Conservation (phyloP, 805 yeast genomes). For the Candida andamanensis region DNA sequence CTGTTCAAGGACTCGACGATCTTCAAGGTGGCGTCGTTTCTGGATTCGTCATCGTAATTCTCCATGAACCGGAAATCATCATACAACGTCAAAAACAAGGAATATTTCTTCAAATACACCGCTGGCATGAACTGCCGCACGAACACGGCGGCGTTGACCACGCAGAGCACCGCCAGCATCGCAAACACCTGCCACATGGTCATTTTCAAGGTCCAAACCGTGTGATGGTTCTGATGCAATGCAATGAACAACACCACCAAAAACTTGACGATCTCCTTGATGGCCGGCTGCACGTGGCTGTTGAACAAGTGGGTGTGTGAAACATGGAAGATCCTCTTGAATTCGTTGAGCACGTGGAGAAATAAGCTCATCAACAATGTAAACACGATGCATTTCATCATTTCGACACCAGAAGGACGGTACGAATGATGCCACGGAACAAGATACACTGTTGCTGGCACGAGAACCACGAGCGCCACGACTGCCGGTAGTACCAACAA, state of each 20-base stretch:
- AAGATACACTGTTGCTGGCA: conserved; percentile 1
- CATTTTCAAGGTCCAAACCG: conserved; percentile 3
- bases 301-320: conserved; percentile 4
- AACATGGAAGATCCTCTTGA: conserved; percentile 8
- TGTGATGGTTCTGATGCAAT: conserved; percentile 2
- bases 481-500: background rate
- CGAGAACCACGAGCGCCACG: background rate
- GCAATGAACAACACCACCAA: conserved; percentile 9
- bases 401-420: conserved; percentile 3
- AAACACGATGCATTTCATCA: conserved; percentile 7
- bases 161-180: conserved; percentile 5
- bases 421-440: conserved; percentile 3
- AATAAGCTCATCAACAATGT: conserved; percentile 4
- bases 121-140: conserved; percentile 7
- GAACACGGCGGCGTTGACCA: conserved; percentile 1
- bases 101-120: conserved; percentile 4
- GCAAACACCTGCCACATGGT: conserved; percentile 4
- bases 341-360: conserved; percentile 6
- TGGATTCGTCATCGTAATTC: conserved; percentile 7
- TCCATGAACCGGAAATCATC: conserved; percentile 8
- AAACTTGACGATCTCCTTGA: conserved; percentile 8
- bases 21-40: conserved; percentile 5
- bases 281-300: conserved; percentile 9
- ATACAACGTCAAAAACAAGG: conserved; percentile 7
- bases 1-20: conserved; percentile 5